A percentile compares a stretch with the other conserved stretches of the same genome.
phyloP scores from a whole-genome alignment of 2,329 filamentous ascomycete species.

The Polytolypa hystricis region DNA sequence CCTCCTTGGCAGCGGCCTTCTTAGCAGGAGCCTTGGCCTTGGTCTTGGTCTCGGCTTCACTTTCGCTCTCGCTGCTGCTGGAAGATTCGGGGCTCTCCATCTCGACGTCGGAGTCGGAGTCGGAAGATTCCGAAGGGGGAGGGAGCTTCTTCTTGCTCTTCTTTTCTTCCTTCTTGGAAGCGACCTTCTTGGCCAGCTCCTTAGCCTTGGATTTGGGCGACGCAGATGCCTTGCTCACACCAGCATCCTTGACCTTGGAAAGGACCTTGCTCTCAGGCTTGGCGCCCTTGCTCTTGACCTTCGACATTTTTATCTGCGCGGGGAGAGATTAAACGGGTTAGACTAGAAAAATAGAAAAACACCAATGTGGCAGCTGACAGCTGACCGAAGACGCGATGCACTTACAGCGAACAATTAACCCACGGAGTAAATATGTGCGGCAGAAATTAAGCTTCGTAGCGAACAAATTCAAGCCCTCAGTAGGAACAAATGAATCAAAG shows the following conservation, averaged over 20 bases:
- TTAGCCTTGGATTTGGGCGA: conserved; percentile 26
- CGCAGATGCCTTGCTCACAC: conserved; percentile 35
- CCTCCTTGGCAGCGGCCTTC: conserved; percentile 20
- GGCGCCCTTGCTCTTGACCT: conserved; percentile 31
- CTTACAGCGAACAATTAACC: conserved; percentile 4
- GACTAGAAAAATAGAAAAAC: conserved; percentile 7
- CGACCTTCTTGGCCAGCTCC: conserved; percentile 21
- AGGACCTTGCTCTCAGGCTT: conserved; percentile 33
- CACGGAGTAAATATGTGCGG: neutral
- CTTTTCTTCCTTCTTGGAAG: conserved; percentile 18
- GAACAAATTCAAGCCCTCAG: conserved; percentile 2
- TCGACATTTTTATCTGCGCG: conserved; percentile 34
- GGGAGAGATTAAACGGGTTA: conserved; percentile 11
- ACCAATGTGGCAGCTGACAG: no score
- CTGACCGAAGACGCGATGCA: neutral
- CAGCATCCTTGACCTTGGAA: conserved; percentile 38
- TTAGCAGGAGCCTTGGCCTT: conserved; percentile 21
- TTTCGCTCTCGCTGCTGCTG: conserved; percentile 22
- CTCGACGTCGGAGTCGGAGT: conserved; percentile 29
- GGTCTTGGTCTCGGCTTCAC: conserved; percentile 25
- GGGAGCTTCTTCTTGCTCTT: conserved; percentile 33
- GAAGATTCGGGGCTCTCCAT: conserved; percentile 22
- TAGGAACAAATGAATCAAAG: conserved; percentile 10
- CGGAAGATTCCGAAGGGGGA: conserved; percentile 27
- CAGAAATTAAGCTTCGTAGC: neutral